phyloP scores from a whole-genome alignment of 1,284 basidiomycete species.

The Rhodotorula sp. region DNA sequence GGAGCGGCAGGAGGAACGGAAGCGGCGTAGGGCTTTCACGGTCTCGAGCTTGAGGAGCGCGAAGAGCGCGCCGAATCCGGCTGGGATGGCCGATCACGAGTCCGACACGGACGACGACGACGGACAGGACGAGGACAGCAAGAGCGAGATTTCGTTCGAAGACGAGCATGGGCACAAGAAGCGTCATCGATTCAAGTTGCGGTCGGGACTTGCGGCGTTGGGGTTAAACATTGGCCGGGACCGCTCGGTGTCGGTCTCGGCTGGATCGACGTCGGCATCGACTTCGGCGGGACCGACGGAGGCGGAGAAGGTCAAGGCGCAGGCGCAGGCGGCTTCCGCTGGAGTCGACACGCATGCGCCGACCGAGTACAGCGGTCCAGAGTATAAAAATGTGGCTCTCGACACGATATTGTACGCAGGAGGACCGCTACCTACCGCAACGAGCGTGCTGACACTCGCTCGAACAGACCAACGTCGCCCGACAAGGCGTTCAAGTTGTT shows the following conservation, averaged over 20 bases:
- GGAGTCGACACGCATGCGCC: constrained; percentile 14
- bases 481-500: constrained; percentile 93
- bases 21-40: not conserved
- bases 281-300: constrained; percentile 12
- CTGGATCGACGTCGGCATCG: not conserved
- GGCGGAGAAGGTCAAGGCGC: constrained; percentile 35
- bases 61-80: too few relatives aligned
- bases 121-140: constrained; percentile 16
- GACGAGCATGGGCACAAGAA: constrained; percentile 37
- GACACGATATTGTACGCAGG: constrained; percentile 49
- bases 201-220: not conserved
- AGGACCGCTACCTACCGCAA: too few relatives aligned
- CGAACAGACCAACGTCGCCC: constrained; percentile 67
- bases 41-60: too few relatives aligned
- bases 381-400: constrained; percentile 34
- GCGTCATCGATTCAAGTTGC: constrained; percentile 27
- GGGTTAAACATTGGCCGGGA: constrained; percentile 3
- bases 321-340: constrained; percentile 9
- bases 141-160: constrained; percentile 39
- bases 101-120: constrained; percentile 1
- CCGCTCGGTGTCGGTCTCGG: not conserved
- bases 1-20: constrained; percentile 3
- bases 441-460: too few relatives aligned
- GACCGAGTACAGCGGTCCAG: constrained; percentile 29
- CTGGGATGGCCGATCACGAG: not conserved